Conservation (phyloP, 169 alveolate genomes). For the Cytauxzoon felis region DNA sequence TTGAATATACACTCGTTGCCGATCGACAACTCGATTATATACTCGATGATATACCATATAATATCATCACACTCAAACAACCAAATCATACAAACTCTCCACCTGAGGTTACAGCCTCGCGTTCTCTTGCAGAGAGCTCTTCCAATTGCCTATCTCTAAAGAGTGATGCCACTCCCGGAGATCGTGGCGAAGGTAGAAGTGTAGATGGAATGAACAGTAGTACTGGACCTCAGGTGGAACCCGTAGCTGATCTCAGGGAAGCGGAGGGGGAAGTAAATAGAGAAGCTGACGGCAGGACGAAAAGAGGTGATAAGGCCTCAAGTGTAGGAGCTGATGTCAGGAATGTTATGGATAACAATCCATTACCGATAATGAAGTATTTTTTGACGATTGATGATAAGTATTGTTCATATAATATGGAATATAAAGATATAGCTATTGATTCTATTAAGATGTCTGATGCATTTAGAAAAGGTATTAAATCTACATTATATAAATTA, state of each 20-base stretch:
- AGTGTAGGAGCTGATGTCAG: too few relatives aligned
- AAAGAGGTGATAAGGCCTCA: too few relatives aligned
- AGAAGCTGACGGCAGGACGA: too few relatives aligned
- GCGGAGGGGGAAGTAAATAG: too few relatives aligned
- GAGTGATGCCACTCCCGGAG: too few relatives aligned
- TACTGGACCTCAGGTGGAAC: too few relatives aligned
- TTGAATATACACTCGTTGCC: constrained; percentile 52
- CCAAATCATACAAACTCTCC: not conserved
- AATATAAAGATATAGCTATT: constrained; percentile 36
- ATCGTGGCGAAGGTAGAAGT: too few relatives aligned
- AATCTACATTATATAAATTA: constrained; percentile 22
- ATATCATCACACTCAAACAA: not conserved
- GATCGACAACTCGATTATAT: constrained; percentile 31
- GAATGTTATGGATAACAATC: too few relatives aligned
- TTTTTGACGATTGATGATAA: constrained; percentile 28
- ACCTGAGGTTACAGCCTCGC: not conserved
- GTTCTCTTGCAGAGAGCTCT: not conserved
- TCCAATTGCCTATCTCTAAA: not conserved
- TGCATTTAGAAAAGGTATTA: constrained; percentile 25
- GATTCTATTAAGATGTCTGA: constrained; percentile 32
- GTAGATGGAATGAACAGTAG: too few relatives aligned
- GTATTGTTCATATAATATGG: constrained; percentile 58
- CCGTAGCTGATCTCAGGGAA: too few relatives aligned
- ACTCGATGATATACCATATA: constrained; percentile 44
- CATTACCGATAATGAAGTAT: constrained; percentile 47